A percentile compares a stretch with the other conserved stretches of the same genome.
phyloP scores from a whole-genome alignment of 2,329 filamentous ascomycete species.

The Amauroascus niger region DNA sequence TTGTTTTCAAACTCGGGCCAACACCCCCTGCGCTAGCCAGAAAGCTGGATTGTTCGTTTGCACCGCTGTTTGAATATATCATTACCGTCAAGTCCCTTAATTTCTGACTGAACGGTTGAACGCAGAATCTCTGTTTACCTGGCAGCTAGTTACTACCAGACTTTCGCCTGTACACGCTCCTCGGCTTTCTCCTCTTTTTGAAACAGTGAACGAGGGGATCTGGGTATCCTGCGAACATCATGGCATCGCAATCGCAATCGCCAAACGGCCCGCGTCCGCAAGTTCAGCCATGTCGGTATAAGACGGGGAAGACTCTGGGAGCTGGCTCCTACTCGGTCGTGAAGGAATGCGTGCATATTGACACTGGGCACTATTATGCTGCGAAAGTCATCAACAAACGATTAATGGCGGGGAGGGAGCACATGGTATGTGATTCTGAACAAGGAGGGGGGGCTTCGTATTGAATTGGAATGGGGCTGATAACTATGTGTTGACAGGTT shows the following conservation, averaged over 20 bases:
- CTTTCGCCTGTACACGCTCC: too few relatives aligned
- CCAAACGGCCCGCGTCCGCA: conserved; percentile 42
- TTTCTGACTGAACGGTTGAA: too few relatives aligned
- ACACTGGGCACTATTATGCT: conserved; percentile 94
- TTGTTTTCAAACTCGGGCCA: too few relatives aligned
- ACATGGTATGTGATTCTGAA: conserved; percentile 69
- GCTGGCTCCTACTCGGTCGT: conserved; percentile 97
- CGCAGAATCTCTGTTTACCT: too few relatives aligned
- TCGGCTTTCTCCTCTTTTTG: background rate
- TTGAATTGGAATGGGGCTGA: too few relatives aligned
- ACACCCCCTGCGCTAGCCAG: too few relatives aligned
- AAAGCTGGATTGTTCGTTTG: too few relatives aligned
- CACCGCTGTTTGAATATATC: too few relatives aligned
- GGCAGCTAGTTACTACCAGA: too few relatives aligned
- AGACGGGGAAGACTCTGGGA: conserved; percentile 94
- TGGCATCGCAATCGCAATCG: conserved; percentile 12
- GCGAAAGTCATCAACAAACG: conserved; percentile 99
- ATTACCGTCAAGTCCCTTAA: too few relatives aligned
- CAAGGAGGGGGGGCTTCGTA: too few relatives aligned
- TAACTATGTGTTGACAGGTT: conserved; percentile 52
- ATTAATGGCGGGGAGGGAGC: conserved; percentile 91
- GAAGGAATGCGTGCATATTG: conserved; percentile 97
- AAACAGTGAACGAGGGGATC: background rate
- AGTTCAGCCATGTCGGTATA: conserved; percentile 93
- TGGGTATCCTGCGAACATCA: conserved; percentile 19